These are phyloP conservation scores for Penicillium mononematosum DNA, from an alignment of 495 filamentous ascomycete species.

Conservation along the genomic window DNA sequence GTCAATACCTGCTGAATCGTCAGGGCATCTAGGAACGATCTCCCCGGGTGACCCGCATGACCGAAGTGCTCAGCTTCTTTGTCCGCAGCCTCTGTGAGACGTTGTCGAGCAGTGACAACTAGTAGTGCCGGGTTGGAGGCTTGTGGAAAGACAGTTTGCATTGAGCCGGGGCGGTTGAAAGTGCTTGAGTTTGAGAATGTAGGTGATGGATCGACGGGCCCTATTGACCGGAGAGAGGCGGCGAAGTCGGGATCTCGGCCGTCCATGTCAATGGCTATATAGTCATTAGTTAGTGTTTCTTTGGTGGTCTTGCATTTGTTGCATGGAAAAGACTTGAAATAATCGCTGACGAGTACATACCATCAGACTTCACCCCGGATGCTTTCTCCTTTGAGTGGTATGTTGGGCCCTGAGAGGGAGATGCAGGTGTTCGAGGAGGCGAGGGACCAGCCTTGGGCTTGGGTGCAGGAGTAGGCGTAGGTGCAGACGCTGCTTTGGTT, in stretches of 20 bases:
- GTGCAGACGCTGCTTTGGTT: constrained; percentile 15
- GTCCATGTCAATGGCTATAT: constrained; percentile 62
- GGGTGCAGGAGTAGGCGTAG: constrained; percentile 21
- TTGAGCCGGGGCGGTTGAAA: constrained; percentile 31
- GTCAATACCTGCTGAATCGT: constrained; percentile 60
- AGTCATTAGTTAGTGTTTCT: constrained; percentile 11
- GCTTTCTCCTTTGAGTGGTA: constrained; percentile 43
- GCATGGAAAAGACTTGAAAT: background rate
- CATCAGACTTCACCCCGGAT: constrained; percentile 35
- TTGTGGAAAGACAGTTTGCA: constrained; percentile 48
- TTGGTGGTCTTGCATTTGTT: background rate
- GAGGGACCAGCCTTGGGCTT: constrained; percentile 17
- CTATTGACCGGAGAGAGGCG: constrained; percentile 59
- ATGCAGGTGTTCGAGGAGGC: constrained; percentile 33
- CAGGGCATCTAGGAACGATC: constrained; percentile 60
- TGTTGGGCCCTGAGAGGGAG: constrained; percentile 30
- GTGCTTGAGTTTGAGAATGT: constrained; percentile 57
- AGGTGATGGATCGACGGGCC: constrained; percentile 61
- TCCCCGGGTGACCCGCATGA: constrained; percentile 39
- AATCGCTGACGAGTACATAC: constrained; percentile 20
- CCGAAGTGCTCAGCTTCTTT: constrained; percentile 49
- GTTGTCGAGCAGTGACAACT: constrained; percentile 46
- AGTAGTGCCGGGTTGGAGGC: constrained; percentile 53
- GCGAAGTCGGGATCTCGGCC: constrained; percentile 64
- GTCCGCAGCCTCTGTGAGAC: constrained; percentile 48